Base-by-base conservation (phyloP, 805 yeast species). In the Wickerhamomyces kurtzmanii region DNA sequence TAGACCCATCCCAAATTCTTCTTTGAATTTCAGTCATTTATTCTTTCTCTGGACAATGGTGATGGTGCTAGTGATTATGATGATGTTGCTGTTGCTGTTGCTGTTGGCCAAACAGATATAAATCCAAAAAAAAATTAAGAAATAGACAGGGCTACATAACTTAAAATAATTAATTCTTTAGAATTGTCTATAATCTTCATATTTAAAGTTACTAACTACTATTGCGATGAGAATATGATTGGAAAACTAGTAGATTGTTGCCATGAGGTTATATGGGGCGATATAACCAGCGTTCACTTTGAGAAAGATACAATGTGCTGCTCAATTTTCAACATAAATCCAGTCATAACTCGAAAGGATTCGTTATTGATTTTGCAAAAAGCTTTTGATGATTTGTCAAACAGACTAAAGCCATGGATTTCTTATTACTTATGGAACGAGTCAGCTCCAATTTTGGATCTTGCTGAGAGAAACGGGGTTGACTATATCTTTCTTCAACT, bases 1-100 rank as follows among this genome's bases (percentile, higher is more conserved):
- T 40, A 6, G 61, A 37, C 3, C 82, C 83, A 22, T 59, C 51
- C 83, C 83, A 76, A 9, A 72, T 42, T 21, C 49, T 39, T 19
- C 53, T 46, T 34, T 62, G 48, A 36, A 68, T 36, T 8, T 48
- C 53, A 12, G 43, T 26, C 55, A 47, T 48, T n/a, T n/a, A n/a
- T n/a, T n/a, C n/a, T n/a, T n/a, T n/a, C n/a, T n/a, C n/a, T n/a
- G n/a, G n/a, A n/a, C n/a, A n/a, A n/a, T n/a, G n/a, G n/a, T n/a
- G n/a, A n/a, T n/a, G n/a, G n/a, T n/a, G n/a, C n/a, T n/a, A n/a
- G n/a, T n/a, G n/a, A n/a, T n/a, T n/a, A n/a, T n/a, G n/a, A n/a
- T n/a, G n/a, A n/a, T n/a, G n/a, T n/a, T n/a, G n/a, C n/a, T n/a
- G n/a, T n/a, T n/a, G n/a, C n/a, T n/a, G n/a, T n/a, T n/a, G n/a